Evolutionary conservation across 352 stramenopile genomes (phyloP).

Genomic region (Blastocystis sp.): DNA sequence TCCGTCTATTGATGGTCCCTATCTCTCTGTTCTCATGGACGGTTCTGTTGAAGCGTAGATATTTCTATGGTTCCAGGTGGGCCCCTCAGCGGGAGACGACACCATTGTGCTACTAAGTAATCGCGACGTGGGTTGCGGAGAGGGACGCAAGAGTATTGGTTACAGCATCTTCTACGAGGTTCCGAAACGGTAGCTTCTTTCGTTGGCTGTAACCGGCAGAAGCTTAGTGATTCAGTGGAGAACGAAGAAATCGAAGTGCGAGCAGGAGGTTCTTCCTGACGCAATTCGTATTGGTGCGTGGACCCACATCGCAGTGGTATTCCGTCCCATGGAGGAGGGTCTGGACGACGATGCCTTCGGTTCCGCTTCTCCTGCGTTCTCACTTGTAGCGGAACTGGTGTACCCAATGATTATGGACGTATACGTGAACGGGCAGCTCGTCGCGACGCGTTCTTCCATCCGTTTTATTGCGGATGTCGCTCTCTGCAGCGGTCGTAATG

Average conservation of each 20-base stretch:
- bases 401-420: slow-evolving; percentile 33
- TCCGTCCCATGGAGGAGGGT: background rate
- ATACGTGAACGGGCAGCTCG: slow-evolving; percentile 16
- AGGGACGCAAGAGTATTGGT: background rate
- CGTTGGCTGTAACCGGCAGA: background rate
- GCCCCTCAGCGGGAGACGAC: background rate
- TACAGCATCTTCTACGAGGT: slow-evolving; percentile 18
- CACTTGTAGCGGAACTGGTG: background rate
- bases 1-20: background rate
- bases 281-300: background rate
- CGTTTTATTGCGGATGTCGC: slow-evolving; percentile 14
- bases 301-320: slow-evolving; percentile 29
- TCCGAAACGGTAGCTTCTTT: background rate
- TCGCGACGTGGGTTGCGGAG: background rate
- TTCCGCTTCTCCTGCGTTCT: background rate
- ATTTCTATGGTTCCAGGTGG: slow-evolving; percentile 22
- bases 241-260: background rate
- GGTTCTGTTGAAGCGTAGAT: background rate
- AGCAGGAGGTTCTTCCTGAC: background rate
- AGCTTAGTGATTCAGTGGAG: background rate
- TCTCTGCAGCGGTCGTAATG: background rate
- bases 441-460: background rate
- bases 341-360: background rate
- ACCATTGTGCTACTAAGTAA: background rate
- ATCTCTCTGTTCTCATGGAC: background rate